Evolutionary conservation across 306 rosid genomes (phyloP), one percentile per base, ranked within the genome.

Genomic region (Glycine soja): DNA sequence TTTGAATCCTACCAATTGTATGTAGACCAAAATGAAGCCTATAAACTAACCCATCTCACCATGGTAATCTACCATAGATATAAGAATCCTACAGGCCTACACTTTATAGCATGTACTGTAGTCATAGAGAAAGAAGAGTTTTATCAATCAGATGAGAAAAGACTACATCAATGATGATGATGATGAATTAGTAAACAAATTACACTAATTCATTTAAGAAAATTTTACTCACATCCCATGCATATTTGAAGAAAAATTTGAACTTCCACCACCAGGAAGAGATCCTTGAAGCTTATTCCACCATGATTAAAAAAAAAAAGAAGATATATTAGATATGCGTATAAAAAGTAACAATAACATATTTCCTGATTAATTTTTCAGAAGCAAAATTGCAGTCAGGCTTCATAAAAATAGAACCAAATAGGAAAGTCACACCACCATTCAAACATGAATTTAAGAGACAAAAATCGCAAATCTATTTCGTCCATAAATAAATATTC

Each of bases 201-300:
- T 32, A 72, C 15, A 14, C 15, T 6, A 30, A 43, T 24, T 56
- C 7, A 70, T 46, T 81, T 66, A 4, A 40, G 30, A 56, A 36
- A 1, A 0, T 18, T 42, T 38, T 8, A 93, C 99, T 90, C 83
- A 96, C 98, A 83, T 88, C 81, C 79, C 84, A 59, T 72, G 90
- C 71, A 56, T 70, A 61, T 72, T 87, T 65, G 92, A 74, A 46
- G 90, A 32, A 74, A 69, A 72, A 48, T 68, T 80, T 68, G 82
- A 81, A 83, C 68, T 78, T 52, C 86, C 82, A 51, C 84, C 83
- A 57, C 88, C 92, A 65, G 91, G 97, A 86, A 95, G 74, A 36
- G 86, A 34, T 51, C 99, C 99, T 82, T 84, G 93, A 79, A 95
- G 91, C 88, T 87, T 93, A 87, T 95, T 95, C 86, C 98, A 50